A percentile compares a stretch with the other conserved stretches of the same genome.
These are phyloP conservation scores for Tetrapisispora fleetii DNA, from an alignment of 805 yeast genomes.

Conservation along the genomic window DNA sequence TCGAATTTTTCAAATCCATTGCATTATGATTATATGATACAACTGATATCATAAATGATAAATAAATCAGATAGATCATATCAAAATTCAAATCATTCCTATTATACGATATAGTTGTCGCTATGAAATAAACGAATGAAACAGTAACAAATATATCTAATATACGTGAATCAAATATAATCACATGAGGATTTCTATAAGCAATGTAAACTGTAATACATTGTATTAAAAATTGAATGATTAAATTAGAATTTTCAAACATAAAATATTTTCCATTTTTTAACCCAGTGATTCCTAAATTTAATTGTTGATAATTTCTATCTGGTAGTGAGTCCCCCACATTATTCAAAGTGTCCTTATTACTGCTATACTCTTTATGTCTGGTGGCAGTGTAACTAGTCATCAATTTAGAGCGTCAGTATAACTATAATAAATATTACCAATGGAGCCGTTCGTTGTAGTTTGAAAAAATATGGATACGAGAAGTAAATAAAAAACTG, in stretches of 20 bases:
- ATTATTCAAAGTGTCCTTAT: background rate
- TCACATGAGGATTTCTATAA: background rate
- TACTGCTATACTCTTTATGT: no score
- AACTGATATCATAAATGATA: constrained; percentile 27
- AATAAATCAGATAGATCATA: constrained; percentile 25
- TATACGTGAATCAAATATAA: background rate
- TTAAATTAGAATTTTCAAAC: background rate
- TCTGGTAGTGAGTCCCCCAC: background rate
- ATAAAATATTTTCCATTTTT: background rate
- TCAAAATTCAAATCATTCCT: constrained; percentile 21
- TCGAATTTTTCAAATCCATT: background rate
- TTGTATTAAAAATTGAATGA: background rate
- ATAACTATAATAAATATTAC: no score
- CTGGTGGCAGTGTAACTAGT: background rate
- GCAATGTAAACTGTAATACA: background rate
- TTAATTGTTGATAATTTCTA: no score
- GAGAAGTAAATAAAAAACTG: no score
- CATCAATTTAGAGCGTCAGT: background rate
- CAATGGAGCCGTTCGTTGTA: no score
- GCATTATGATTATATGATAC: constrained; percentile 17
- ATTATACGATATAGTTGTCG: background rate
- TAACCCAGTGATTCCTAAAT: background rate
- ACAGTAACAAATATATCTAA: background rate
- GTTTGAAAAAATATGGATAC: no score
- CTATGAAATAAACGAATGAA: background rate